Evolutionary conservation across 768 basidiomycete genomes (phyloP).

Genomic region (Kwoniella mangroviensis): DNA sequence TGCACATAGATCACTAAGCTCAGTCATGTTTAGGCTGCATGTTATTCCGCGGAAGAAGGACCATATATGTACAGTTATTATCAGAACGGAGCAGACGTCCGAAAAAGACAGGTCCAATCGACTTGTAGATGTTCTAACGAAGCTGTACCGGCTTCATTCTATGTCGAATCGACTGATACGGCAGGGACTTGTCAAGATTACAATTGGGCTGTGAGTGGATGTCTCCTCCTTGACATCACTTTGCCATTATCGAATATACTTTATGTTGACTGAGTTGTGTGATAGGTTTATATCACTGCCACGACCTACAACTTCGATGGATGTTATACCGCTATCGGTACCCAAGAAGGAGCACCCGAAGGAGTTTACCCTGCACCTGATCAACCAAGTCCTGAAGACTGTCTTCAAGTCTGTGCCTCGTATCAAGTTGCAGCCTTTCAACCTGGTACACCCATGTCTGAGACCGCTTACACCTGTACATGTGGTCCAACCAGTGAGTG

Average conservation of each 20-base stretch:
- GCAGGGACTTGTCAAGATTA: not conserved
- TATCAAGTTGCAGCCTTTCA: not conserved
- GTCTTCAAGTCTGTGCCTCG: not conserved
- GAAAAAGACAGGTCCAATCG: not conserved
- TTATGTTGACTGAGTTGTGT: not conserved
- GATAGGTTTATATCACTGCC: not conserved
- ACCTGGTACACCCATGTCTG: not conserved
- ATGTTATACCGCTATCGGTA: not conserved
- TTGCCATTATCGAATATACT: too few relatives aligned
- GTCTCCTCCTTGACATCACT: too few relatives aligned
- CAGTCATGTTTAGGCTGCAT: not conserved
- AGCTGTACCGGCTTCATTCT: not conserved
- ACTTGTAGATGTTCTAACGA: not conserved
- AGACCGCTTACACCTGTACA: not conserved
- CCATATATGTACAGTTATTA: not conserved
- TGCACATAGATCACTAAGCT: too few relatives aligned
- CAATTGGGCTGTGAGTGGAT: not conserved
- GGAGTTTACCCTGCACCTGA: not conserved
- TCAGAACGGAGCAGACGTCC: not conserved
- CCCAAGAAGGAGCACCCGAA: not conserved
- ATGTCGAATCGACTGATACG: not conserved
- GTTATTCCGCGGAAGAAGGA: not conserved
- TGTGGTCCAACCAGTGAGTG: slow-evolving; percentile 1
- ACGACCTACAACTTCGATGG: slow-evolving; percentile 2
- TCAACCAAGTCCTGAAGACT: not conserved